Evolutionary conservation across 495 filamentous ascomycete species (phyloP), one percentile per base, ranked within the genome.

Genomic region (Hypoxylon subgilvum): DNA sequence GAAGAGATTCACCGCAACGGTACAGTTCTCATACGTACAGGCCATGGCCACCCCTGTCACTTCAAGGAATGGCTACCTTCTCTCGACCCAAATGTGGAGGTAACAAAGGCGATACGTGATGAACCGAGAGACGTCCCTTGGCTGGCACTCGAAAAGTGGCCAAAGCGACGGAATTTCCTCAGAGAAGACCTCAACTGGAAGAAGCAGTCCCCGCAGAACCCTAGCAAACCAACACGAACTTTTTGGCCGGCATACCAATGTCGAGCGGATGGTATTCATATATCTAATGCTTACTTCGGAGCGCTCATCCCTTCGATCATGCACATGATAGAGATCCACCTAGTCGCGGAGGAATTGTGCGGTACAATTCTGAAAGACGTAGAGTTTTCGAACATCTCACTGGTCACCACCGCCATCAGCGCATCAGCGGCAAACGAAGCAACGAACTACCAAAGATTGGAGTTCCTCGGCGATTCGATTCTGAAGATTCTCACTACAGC

Each of bases 401-500:
- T 89, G 25, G 72, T 97, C 3, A 61, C 86, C n/a, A 87, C 82
- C 6, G 92, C 93, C 1, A 86, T 95, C 45, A 88, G 77, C 23
- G 76, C 89, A 1, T 85, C 88, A 0, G 76, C 80, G 1, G 83
- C 90, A 0, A 67, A 74, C 7, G 84, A 86, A 35, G 60, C 61
- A 2, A 82, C 76, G 0, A 81, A 97, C 55, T 98, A 98, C 66
- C 89, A 98, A 61, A 80, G 88, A 17, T 78, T 95, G 0, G 94
- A 98, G 69, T 96, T 96, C 64, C 76, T 97, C 0, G 94, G 94
- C 0, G 94, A 98, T 61, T 82, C 83, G 0, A 79, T 96, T 6
- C 79, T 98, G n/a, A 97, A 97, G 64, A 82, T 86, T 35, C 82
- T 82, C 17, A 82, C 87, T 0, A 86, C 86, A 3, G 70, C 88